A percentile compares a stretch with the other conserved stretches of the same genome.
Conservation (phyloP, 768 basidiomycete species). For the Leccinum longicurvipes region DNA sequence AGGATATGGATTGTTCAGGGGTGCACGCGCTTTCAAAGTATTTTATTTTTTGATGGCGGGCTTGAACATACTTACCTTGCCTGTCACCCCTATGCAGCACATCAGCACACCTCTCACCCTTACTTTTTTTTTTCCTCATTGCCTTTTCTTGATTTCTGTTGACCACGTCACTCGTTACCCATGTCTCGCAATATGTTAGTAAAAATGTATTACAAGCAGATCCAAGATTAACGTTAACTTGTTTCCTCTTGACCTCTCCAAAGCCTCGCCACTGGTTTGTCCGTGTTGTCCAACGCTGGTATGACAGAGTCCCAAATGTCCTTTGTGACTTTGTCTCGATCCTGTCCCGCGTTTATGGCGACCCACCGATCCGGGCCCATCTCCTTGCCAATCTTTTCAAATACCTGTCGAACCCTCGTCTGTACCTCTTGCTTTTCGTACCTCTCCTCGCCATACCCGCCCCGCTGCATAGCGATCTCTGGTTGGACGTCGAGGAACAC, state of each 20-base stretch:
- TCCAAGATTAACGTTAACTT: constrained; percentile 8
- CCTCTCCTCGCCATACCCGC: constrained; percentile 82
- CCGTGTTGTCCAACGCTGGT: constrained; percentile 37
- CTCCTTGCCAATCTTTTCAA: constrained; percentile 55
- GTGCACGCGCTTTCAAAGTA: constrained; percentile 14
- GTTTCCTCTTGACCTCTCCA: constrained; percentile 37
- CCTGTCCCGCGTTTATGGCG: constrained; percentile 54
- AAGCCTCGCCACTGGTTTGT: constrained; percentile 44
- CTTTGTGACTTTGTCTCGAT: constrained; percentile 45
- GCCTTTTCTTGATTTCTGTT: constrained; percentile 8
- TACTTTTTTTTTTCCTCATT: constrained; percentile 7
- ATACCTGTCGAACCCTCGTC: constrained; percentile 55
- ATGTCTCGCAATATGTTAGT: constrained; percentile 21
- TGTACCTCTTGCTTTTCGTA: constrained; percentile 85
- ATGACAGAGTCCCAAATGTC: constrained; percentile 55
- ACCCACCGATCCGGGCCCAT: constrained; percentile 49
- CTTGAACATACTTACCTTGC: constrained; percentile 14
- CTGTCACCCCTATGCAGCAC: constrained; percentile 5
- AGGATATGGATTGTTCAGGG: constrained; percentile 17
- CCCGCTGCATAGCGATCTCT: constrained; percentile 60
- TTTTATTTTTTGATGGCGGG: constrained; percentile 14
- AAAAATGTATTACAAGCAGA: constrained; percentile 25
- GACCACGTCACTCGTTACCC: constrained; percentile 18
- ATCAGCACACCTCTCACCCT: constrained; percentile 9
- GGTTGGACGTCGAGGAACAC: constrained; percentile 84